phyloP scores from a whole-genome alignment of 2,329 filamentous ascomycete species.

The Fusarium duplospermum region DNA sequence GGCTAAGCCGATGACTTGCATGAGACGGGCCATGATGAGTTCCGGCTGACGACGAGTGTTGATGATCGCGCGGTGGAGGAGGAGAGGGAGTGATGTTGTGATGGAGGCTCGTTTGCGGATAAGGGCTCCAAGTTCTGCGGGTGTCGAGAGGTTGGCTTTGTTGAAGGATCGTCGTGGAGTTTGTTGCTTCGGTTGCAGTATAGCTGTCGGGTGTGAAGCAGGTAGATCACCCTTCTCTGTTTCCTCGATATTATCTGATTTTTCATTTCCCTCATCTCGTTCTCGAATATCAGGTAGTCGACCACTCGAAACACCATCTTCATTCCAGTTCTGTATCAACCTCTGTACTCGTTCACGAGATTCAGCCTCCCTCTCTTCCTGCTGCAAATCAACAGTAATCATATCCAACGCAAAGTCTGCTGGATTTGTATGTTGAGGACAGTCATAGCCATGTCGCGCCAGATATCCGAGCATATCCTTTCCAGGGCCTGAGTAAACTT shows the following conservation, averaged over 20 bases:
- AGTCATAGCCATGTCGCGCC: conserved; percentile 67
- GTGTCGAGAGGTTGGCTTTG: conserved; percentile 67
- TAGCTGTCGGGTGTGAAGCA: background rate
- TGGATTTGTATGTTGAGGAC: conserved; percentile 77
- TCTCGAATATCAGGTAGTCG: conserved; percentile 47
- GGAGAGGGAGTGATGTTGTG: conserved; percentile 71
- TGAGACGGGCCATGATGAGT: conserved; percentile 72
- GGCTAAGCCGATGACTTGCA: conserved; percentile 74
- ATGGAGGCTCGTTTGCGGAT: conserved; percentile 73
- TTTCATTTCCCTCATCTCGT: conserved; percentile 41
- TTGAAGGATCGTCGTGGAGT: conserved; percentile 55
- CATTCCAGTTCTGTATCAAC: conserved; percentile 70
- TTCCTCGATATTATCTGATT: background rate
- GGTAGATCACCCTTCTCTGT: background rate
- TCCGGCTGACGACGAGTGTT: conserved; percentile 76
- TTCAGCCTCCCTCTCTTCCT: conserved; percentile 69
- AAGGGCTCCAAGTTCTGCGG: conserved; percentile 78
- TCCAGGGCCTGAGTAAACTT: conserved; percentile 75
- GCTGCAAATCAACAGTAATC: conserved; percentile 80
- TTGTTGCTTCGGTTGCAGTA: background rate
- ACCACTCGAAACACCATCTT: conserved; percentile 10
- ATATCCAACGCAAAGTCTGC: conserved; percentile 83
- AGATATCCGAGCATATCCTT: conserved; percentile 75
- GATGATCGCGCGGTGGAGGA: conserved; percentile 74
- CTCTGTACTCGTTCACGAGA: conserved; percentile 71